These are phyloP conservation scores for Yamadazyma tumulicola DNA, from an alignment of 805 yeast genomes.

Conservation along the genomic window DNA sequence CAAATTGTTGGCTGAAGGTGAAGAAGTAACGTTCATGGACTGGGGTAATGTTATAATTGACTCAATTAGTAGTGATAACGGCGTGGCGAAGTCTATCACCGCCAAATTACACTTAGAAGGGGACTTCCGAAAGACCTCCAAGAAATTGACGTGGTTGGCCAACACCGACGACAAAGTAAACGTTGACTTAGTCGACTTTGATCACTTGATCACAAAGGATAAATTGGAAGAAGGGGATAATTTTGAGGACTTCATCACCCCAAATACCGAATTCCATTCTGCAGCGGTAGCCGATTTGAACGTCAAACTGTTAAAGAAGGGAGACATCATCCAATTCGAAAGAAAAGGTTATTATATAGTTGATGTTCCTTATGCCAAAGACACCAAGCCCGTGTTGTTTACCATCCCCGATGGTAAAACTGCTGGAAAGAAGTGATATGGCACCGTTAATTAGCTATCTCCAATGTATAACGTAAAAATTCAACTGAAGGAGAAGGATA, in stretches of 20 bases:
- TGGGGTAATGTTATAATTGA: constrained; percentile 94
- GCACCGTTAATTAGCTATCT: too few species aligned
- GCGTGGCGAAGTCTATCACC: constrained; percentile 54
- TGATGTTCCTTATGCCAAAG: constrained; percentile 56
- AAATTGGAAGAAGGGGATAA: constrained; percentile 92
- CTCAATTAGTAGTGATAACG: constrained; percentile 60
- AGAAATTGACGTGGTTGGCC: constrained; percentile 94
- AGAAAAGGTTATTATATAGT: constrained; percentile 94
- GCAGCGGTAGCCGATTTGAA: constrained; percentile 78
- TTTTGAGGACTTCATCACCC: constrained; percentile 88
- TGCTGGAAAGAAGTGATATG: constrained; percentile 35
- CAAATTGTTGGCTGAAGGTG: constrained; percentile 62
- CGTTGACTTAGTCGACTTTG: constrained; percentile 85
- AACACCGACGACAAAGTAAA: constrained; percentile 67
- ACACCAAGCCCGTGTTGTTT: constrained; percentile 72
- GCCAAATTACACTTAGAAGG: constrained; percentile 89
- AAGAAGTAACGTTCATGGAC: constrained; percentile 97
- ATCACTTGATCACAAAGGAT: constrained; percentile 92
- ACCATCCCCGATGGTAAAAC: constrained; percentile 94
- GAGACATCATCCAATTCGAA: constrained; percentile 90
- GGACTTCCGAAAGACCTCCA: constrained; percentile 94
- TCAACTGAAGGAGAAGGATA: too few species aligned
- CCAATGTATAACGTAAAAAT: too few species aligned
- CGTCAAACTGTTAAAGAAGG: constrained; percentile 70
- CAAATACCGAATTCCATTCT: constrained; percentile 79